Conservation (phyloP, 1,284 basidiomycete species). For the Tilletia caries region DNA sequence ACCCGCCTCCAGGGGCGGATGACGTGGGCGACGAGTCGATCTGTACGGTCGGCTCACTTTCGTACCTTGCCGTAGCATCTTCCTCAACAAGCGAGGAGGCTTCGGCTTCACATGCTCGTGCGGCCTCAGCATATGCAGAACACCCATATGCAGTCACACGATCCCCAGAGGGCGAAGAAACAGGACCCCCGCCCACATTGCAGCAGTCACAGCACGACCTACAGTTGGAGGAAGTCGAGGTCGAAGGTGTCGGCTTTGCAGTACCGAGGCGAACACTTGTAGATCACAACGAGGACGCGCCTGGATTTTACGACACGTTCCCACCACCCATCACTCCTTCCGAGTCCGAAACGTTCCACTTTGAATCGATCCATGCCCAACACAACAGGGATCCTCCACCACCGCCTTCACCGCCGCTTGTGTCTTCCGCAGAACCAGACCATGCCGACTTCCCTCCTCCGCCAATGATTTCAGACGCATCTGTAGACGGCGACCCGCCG, state of each 20-base stretch:
- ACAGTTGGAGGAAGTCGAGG: slow-evolving; percentile 40
- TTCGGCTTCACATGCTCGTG: not conserved
- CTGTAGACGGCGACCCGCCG: not conserved
- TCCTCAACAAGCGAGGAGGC: not conserved
- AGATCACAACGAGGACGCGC: not conserved
- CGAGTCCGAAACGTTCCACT: not conserved
- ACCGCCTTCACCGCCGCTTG: not conserved
- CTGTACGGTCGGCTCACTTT: not conserved
- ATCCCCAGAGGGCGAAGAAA: not conserved
- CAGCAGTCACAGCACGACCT: slow-evolving; percentile 38
- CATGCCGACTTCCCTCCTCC: not conserved
- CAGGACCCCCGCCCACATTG: slow-evolving; percentile 35
- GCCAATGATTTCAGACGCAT: not conserved
- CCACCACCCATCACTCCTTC: not conserved
- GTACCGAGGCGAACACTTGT: slow-evolving; percentile 21
- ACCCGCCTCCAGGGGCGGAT: not conserved
- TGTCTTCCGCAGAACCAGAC: not conserved
- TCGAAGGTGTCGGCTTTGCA: slow-evolving; percentile 44
- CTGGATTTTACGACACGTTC: slow-evolving; percentile 5
- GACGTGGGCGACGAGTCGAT: not conserved
- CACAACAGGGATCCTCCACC: not conserved
- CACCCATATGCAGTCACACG: slow-evolving; percentile 3
- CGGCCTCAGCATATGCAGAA: not conserved
- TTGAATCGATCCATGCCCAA: not conserved
- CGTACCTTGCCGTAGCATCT: not conserved